phyloP scores from a whole-genome alignment of 2,329 filamentous ascomycete species.

The Coniochaeta hoffmannii region DNA sequence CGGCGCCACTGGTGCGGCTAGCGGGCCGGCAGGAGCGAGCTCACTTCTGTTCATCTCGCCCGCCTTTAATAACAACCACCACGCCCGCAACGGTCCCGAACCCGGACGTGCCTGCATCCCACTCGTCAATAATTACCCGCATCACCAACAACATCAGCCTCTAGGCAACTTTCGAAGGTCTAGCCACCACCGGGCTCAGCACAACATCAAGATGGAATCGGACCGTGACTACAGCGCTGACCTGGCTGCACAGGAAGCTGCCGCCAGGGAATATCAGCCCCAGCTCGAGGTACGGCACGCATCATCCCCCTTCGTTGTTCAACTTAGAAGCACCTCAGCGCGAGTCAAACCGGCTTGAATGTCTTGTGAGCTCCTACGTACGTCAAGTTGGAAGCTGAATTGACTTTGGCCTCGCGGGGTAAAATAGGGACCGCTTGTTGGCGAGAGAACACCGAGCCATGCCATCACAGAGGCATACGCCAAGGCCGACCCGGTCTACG shows the following conservation, averaged over 20 bases:
- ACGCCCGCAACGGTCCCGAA: neutral
- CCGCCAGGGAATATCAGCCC: conserved; percentile 52
- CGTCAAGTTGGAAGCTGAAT: neutral
- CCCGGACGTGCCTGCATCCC: neutral
- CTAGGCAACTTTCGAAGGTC: conserved; percentile 6
- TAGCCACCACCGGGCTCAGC: conserved; percentile 9
- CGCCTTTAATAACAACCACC: neutral
- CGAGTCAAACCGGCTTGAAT: neutral
- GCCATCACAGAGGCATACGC: conserved; percentile 81
- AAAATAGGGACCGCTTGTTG: conserved; percentile 73
- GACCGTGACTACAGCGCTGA: conserved; percentile 26
- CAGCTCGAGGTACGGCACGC: conserved; percentile 41
- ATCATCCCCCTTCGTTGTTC: neutral
- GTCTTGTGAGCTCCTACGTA: neutral
- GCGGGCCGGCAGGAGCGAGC: neutral
- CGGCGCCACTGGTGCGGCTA: neutral
- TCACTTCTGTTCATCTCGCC: neutral
- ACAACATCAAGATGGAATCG: conserved; percentile 29
- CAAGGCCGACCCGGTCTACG: conserved; percentile 75
- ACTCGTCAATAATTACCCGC: conserved; percentile 5
- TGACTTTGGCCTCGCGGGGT: neutral
- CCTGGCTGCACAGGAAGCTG: conserved; percentile 51
- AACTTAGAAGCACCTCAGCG: no score
- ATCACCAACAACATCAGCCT: conserved; percentile 3
- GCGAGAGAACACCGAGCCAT: conserved; percentile 67